phyloP scores from a whole-genome alignment of 2,329 filamentous ascomycete genomes.

The Stachybotrys chlorohalonatus region DNA sequence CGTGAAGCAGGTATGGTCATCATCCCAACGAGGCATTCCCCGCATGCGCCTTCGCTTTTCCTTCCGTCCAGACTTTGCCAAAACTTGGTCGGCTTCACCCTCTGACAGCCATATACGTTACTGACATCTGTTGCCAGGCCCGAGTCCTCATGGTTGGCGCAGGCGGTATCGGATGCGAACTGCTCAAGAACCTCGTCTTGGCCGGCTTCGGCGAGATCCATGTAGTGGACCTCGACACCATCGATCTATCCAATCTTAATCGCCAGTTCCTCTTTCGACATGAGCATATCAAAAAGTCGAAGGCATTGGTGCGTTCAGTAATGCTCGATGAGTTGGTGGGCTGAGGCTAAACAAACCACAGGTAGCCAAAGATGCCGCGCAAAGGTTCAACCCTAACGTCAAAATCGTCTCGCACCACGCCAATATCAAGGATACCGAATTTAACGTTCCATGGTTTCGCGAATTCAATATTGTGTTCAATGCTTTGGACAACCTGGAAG shows the following conservation, averaged over 20 bases:
- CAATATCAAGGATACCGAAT: slow-evolving; percentile 86
- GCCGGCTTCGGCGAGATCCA: slow-evolving; percentile 89
- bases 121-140: slow-evolving; percentile 43
- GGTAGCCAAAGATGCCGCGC: slow-evolving; percentile 88
- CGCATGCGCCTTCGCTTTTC: slow-evolving; percentile 2
- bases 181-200: slow-evolving; percentile 92
- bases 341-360: slow-evolving; percentile 24
- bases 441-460: slow-evolving; percentile 82
- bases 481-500: slow-evolving; percentile 90
- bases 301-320: slow-evolving; percentile 62
- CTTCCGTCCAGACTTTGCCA: neutral
- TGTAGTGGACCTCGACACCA: slow-evolving; percentile 94
- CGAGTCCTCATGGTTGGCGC: slow-evolving; percentile 91
- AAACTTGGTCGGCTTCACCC: neutral
- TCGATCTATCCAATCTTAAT: slow-evolving; percentile 95
- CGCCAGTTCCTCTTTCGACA: slow-evolving; percentile 94
- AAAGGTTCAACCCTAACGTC: slow-evolving; percentile 80
- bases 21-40: neutral
- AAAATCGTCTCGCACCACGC: slow-evolving; percentile 84
- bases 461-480: slow-evolving; percentile 86
- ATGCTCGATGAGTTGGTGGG: neutral
- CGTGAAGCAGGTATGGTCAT: slow-evolving; percentile 58
- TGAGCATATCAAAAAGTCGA: slow-evolving; percentile 96
- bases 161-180: slow-evolving; percentile 93
- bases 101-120: slow-evolving; percentile 1